Conservation (phyloP, 805 yeast genomes). For the Komagataella ulmi region DNA sequence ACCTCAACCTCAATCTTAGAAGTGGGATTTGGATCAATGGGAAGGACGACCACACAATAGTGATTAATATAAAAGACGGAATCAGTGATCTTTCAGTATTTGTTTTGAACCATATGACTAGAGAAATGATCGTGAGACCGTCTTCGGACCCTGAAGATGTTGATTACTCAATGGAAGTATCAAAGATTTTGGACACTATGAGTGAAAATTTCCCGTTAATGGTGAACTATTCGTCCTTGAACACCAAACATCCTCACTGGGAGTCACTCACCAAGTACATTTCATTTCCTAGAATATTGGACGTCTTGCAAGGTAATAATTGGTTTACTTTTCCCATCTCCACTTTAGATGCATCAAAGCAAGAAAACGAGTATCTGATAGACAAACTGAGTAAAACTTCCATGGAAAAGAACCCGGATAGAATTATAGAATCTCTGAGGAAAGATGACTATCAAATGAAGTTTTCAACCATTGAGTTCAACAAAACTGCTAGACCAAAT, state of each 20-base stretch:
- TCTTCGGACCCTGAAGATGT: constrained; percentile 1
- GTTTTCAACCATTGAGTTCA: constrained; percentile 28
- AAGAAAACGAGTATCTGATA: constrained; percentile 30
- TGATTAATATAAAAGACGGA: constrained; percentile 5
- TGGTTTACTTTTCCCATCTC: constrained; percentile 17
- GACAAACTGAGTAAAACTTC: constrained; percentile 13
- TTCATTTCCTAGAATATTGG: constrained; percentile 14
- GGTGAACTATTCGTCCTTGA: constrained; percentile 7
- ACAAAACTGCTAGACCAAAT: constrained; percentile 21
- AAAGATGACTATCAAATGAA: constrained; percentile 19
- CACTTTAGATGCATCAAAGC: constrained; percentile 34
- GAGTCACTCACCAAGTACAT: constrained; percentile 8
- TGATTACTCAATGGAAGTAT: not conserved
- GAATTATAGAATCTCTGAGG: constrained; percentile 16
- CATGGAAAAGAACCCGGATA: constrained; percentile 8
- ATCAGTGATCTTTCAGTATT: not conserved
- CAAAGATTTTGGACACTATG: not conserved
- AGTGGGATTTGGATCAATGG: constrained; percentile 25
- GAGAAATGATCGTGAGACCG: not conserved
- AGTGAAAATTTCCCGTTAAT: constrained; percentile 7
- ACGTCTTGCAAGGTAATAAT: constrained; percentile 11
- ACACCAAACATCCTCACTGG: constrained; percentile 15
- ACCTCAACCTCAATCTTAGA: constrained; percentile 20
- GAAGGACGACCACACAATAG: constrained; percentile 13
- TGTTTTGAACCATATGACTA: not conserved